Evolutionary conservation across 2,329 filamentous ascomycete genomes (phyloP).

Genomic region (Penicillium oxalicum): DNA sequence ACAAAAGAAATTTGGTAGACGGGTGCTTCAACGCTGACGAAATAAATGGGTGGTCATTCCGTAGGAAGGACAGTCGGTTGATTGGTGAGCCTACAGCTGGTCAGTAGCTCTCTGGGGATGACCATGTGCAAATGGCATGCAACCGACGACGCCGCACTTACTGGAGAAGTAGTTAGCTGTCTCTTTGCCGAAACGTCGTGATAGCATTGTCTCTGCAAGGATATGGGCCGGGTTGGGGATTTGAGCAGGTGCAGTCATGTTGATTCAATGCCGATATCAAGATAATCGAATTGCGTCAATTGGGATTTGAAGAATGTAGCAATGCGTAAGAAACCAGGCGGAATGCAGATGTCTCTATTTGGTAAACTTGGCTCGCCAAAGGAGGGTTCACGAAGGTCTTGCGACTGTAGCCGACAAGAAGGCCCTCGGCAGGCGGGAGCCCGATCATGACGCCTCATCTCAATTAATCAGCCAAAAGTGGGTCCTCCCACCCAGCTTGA

Average conservation of each 20-base stretch:
- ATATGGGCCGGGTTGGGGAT: constrained; percentile 55
- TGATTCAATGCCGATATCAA: constrained; percentile 5
- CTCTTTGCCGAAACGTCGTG: constrained; percentile 46
- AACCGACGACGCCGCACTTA: constrained; percentile 17
- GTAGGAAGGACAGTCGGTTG: constrained; percentile 47
- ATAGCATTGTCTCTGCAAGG: constrained; percentile 52
- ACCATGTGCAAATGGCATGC: background rate
- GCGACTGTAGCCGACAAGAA: background rate
- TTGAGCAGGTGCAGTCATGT: constrained; percentile 27
- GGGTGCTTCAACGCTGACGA: constrained; percentile 45
- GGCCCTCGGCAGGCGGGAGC: background rate
- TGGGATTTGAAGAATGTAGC: too few relatives aligned
- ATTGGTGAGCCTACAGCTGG: constrained; percentile 40
- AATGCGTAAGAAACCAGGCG: too few relatives aligned
- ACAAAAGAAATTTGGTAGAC: constrained; percentile 61
- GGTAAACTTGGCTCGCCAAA: too few relatives aligned
- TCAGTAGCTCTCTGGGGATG: background rate
- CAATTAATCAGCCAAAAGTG: constrained; percentile 16
- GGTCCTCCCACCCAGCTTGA: background rate
- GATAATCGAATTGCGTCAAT: too few relatives aligned
- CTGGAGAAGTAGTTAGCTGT: constrained; percentile 49
- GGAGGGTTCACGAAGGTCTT: background rate
- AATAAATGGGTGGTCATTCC: constrained; percentile 44
- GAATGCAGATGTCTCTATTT: too few relatives aligned
- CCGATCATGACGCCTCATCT: constrained; percentile 2